Evolutionary conservation across 805 yeast species (phyloP), one percentile per base, ranked within the genome.

Genomic region (Metschnikowia continentalis): DNA sequence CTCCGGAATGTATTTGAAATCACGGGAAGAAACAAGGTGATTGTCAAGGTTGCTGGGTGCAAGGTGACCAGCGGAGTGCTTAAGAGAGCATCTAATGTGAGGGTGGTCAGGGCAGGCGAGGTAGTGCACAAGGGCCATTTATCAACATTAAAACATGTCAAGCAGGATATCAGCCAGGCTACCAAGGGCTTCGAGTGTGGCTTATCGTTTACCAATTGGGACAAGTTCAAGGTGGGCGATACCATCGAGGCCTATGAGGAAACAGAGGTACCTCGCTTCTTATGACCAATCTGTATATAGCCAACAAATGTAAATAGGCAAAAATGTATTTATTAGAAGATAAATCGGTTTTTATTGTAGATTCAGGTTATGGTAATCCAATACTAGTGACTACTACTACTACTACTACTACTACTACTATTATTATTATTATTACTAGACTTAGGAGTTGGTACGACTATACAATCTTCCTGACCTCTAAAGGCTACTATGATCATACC

Each of bases 121-220:
- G 75, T 75, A 15, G 65, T 81, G 5, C 75, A 67, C 69, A 58
- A 76, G 38, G 97, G 96, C 1, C 70, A 71, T 10, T 64, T 94
- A 6, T 79, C 84, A 2, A 83, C 92, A 6, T 76, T 94, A 66
- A 90, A 88, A 68, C 88, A 87, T 54, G 83, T 82, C 47, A 90
- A 89, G 65, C 91, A 88, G 42, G 95, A 88, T 57, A 87, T 85
- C 4, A 57, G 70, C 1, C 92, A 86, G 61, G 88, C 88, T 7
- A 80, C 80, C 51, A 91, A 88, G 68, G 97, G 96, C 30, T 79
- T 79, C 30, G 99, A 94, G 59, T 94, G 97, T 74, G 99, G 99
- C 48, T 64, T 92, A 22, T 72, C 89, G 0, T 82, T 94, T 56
- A 81, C 76, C 2, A 69, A 71, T 40, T 90, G 90, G 84, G 81